Evolutionary conservation across 2,329 filamentous ascomycete species (phyloP).

Genomic region (Aspergillus pseudoglaucus): DNA sequence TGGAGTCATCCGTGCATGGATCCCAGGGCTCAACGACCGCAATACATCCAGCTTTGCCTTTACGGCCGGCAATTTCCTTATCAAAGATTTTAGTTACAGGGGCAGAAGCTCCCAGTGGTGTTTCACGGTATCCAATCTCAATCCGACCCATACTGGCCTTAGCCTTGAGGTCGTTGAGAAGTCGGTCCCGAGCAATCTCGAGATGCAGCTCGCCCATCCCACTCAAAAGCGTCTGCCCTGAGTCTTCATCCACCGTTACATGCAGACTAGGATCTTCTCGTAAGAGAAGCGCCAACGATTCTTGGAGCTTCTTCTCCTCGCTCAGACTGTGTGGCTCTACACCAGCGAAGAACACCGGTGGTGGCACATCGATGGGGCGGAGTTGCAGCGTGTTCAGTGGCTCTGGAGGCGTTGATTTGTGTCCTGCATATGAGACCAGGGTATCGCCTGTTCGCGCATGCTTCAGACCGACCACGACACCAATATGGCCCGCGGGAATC

Average conservation of each 20-base stretch:
- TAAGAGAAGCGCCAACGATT: slow-evolving; percentile 68
- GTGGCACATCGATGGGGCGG: slow-evolving; percentile 79
- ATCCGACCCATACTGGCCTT: slow-evolving; percentile 82
- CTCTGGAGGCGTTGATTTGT: slow-evolving; percentile 59
- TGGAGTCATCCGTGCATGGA: slow-evolving; percentile 14
- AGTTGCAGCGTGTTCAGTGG: slow-evolving; percentile 71
- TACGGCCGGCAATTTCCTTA: slow-evolving; percentile 70
- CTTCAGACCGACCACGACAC: slow-evolving; percentile 85
- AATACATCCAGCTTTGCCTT: slow-evolving; percentile 69
- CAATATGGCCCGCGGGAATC: slow-evolving; percentile 82
- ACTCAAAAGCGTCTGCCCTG: slow-evolving; percentile 84
- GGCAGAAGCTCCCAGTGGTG: slow-evolving; percentile 53
- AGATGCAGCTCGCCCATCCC: slow-evolving; percentile 96
- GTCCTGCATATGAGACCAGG: slow-evolving; percentile 64
- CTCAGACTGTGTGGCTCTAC: slow-evolving; percentile 73
- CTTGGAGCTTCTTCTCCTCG: slow-evolving; percentile 72
- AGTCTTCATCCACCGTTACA: slow-evolving; percentile 78
- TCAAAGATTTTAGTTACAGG: slow-evolving; percentile 63
- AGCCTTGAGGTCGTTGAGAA: slow-evolving; percentile 82
- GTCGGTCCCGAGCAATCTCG: slow-evolving; percentile 81
- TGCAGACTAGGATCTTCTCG: slow-evolving; percentile 90
- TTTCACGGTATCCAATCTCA: slow-evolving; percentile 92
- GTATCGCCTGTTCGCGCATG: slow-evolving; percentile 92
- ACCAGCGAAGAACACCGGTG: slow-evolving; percentile 93
- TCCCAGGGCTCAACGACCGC: slow-evolving; percentile 59